phyloP scores from a whole-genome alignment of 441 rosid genomes.

The Eruca vesicaria region DNA sequence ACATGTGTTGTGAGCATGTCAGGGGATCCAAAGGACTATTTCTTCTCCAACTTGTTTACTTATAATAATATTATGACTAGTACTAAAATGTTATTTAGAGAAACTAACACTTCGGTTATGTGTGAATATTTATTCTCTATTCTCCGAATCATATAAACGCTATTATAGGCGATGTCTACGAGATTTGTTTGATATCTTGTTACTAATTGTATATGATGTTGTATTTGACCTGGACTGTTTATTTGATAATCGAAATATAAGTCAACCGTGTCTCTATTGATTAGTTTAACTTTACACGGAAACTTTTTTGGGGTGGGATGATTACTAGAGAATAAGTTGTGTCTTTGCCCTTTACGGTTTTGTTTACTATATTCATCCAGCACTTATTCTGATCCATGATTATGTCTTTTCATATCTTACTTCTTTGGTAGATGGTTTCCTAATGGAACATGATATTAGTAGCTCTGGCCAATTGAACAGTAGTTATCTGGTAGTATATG shows the following conservation, averaged over 20 bases:
- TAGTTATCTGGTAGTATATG: background rate
- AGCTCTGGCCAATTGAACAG: background rate
- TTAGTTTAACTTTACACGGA: background rate
- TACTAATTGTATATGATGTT: background rate
- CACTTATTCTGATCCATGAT: slow-evolving; percentile 11
- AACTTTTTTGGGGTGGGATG: background rate
- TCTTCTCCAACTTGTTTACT: slow-evolving; percentile 16
- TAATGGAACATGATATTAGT: background rate
- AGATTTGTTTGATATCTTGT: background rate
- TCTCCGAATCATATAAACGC: background rate
- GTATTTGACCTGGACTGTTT: background rate
- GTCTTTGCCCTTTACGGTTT: background rate
- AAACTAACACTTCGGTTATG: background rate
- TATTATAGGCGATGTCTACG: background rate
- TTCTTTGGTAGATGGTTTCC: background rate
- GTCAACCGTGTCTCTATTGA: background rate
- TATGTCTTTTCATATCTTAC: background rate
- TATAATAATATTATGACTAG: background rate
- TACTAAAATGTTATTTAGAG: background rate
- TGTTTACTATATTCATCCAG: background rate
- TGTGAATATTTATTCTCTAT: background rate
- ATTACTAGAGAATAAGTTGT: background rate
- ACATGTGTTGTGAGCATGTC: slow-evolving; percentile 36
- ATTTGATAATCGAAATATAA: background rate
- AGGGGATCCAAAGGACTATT: slow-evolving; percentile 33